Percentiles rank a stretch among this genome's conserved stretches.
Conservation (phyloP, 768 basidiomycete genomes). For the Candolleomyces eurysporus region DNA sequence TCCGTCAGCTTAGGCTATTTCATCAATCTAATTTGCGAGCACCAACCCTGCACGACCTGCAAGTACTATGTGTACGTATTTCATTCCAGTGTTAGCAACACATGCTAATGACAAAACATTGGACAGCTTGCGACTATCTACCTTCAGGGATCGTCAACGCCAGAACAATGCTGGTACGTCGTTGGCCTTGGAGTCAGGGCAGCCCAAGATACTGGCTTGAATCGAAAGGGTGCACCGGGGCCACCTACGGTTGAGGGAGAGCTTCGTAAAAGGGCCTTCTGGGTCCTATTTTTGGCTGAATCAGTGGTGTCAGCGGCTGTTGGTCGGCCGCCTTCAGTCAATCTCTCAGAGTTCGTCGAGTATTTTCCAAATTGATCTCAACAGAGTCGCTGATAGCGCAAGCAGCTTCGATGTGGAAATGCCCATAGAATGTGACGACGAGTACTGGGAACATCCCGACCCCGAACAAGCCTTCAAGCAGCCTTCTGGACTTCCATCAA, state of each 20-base stretch:
- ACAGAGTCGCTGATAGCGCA: not conserved
- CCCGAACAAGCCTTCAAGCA: constrained; percentile 48
- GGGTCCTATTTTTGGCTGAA: constrained; percentile 28
- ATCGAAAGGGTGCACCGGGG: constrained; percentile 35
- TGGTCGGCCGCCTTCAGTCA: constrained; percentile 57
- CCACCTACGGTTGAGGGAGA: constrained; percentile 49
- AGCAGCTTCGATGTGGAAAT: constrained; percentile 60
- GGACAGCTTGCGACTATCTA: constrained; percentile 37
- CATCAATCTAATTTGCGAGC: constrained; percentile 50
- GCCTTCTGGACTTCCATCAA: constrained; percentile 46
- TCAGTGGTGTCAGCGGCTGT: constrained; percentile 30
- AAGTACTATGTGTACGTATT: constrained; percentile 46
- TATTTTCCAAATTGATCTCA: not conserved
- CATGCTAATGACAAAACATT: not conserved
- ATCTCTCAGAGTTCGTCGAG: constrained; percentile 52
- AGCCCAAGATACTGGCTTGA: constrained; percentile 59
- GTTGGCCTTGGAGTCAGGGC: constrained; percentile 53
- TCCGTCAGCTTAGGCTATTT: constrained; percentile 52
- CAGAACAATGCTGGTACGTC: constrained; percentile 51
- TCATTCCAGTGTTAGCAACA: not conserved
- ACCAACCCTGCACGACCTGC: constrained; percentile 61
- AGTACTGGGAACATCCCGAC: constrained; percentile 55
- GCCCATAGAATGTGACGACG: constrained; percentile 65
- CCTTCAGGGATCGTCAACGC: constrained; percentile 42
- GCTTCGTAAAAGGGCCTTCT: constrained; percentile 59